Conservation (phyloP, 1,139 yeast genomes). For the Spencermartinsiella ligniputridi region DNA sequence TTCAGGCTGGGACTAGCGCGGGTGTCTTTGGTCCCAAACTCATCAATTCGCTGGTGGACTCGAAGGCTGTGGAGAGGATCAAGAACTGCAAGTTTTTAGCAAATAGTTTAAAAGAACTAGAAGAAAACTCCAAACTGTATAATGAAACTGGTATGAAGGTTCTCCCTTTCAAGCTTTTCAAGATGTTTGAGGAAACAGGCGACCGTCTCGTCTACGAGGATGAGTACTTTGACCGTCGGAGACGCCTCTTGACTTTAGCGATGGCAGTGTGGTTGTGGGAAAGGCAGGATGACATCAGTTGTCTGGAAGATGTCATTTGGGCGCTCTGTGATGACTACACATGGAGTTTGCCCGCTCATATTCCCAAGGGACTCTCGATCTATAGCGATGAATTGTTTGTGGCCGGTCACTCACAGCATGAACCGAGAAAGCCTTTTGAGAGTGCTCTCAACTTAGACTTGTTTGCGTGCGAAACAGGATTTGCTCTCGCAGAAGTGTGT, state of each 20-base stretch:
- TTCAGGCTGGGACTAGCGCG: not conserved
- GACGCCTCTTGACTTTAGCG: not conserved
- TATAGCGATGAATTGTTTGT: not conserved
- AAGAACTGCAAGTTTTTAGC: not conserved
- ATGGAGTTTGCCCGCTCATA: not conserved
- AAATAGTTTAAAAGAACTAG: not conserved
- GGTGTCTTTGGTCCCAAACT: not conserved
- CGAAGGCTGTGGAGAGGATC: not conserved
- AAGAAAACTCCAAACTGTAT: not conserved
- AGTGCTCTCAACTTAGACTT: not conserved
- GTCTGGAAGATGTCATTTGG: not conserved
- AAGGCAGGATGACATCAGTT: not conserved
- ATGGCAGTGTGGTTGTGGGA: not conserved
- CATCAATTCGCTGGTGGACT: not conserved
- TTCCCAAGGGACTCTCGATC: not conserved
- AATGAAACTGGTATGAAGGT: not conserved
- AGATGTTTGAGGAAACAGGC: not conserved
- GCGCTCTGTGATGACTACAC: not conserved
- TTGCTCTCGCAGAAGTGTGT: slow-evolving; percentile 1
- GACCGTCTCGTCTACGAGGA: not conserved
- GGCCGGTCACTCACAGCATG: not conserved
- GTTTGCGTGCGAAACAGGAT: slow-evolving; percentile 1
- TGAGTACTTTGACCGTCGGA: slow-evolving; percentile 1
- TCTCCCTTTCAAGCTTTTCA: not conserved
- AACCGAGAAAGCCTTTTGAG: not conserved